Percentiles rank a stretch among this genome's conserved stretches.
phyloP scores from a whole-genome alignment of 78 protist genomes.

The Planoprotostelium fungivorum region DNA sequence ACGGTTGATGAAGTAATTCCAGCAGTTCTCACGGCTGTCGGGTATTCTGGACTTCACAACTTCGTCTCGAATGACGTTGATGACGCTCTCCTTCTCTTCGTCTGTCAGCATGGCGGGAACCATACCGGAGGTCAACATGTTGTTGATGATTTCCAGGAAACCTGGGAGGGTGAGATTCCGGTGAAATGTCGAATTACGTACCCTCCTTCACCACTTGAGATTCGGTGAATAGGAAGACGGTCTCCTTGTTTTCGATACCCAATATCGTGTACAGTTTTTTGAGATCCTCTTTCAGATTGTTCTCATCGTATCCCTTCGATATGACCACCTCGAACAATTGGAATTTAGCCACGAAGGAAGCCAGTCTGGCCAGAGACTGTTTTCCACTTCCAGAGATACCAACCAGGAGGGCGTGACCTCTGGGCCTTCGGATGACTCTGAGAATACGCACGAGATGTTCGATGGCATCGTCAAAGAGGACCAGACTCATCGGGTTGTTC shows the following conservation, averaged over 20 bases:
- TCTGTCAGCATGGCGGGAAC: conserved; percentile 80
- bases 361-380: conserved; percentile 62
- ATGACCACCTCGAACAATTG: conserved; percentile 58
- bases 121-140: conserved; percentile 82
- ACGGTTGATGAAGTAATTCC: conserved; percentile 2
- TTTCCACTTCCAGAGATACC: conserved; percentile 85
- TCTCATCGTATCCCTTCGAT: conserved; percentile 54
- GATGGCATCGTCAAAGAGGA: conserved; percentile 73
- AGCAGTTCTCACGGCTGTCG: neutral
- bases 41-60: conserved; percentile 58
- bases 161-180: neutral
- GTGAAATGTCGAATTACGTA: neutral
- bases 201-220: conserved; percentile 78
- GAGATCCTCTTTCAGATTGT: conserved; percentile 74
- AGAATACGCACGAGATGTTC: conserved; percentile 66
- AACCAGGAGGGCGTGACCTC: conserved; percentile 74
- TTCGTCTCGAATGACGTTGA: neutral
- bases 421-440: conserved; percentile 55
- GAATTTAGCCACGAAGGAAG: conserved; percentile 49
- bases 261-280: conserved; percentile 29
- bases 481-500: conserved; percentile 40
- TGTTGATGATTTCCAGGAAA: conserved; percentile 87
- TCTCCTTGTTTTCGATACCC: conserved; percentile 64
- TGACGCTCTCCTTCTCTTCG: conserved; percentile 31
- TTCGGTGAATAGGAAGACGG: conserved; percentile 84